Conservation (phyloP, 2,329 filamentous ascomycete species). For the Mariannaea sp. region DNA sequence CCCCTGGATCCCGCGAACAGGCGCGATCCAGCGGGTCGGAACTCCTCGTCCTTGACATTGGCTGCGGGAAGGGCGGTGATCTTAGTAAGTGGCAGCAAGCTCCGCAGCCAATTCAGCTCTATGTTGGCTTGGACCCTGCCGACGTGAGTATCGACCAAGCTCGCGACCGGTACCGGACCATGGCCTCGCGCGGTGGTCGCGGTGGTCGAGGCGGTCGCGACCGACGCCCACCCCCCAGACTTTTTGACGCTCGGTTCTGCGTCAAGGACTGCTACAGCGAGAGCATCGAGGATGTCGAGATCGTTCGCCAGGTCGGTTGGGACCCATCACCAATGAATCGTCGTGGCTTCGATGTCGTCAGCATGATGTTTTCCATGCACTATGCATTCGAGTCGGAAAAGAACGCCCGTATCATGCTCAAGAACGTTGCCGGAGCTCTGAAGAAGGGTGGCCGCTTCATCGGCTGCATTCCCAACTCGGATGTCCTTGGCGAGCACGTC, state of each 20-base stretch:
- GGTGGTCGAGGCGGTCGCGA: constrained; percentile 57
- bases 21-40: constrained; percentile 59
- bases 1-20: constrained; percentile 61
- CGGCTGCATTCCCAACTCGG: constrained; percentile 95
- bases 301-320: constrained; percentile 86
- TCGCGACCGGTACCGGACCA: constrained; percentile 76
- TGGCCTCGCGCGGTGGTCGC: constrained; percentile 65
- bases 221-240: constrained; percentile 54
- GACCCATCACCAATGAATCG: constrained; percentile 73
- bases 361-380: constrained; percentile 99
- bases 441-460: constrained; percentile 96
- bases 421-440: constrained; percentile 85
- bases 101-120: constrained; percentile 87
- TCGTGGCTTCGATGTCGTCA: constrained; percentile 92
- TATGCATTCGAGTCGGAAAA: constrained; percentile 95
- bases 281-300: constrained; percentile 77
- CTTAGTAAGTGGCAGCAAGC: constrained; percentile 95
- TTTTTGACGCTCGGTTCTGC: constrained; percentile 87
- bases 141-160: constrained; percentile 93
- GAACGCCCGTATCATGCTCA: constrained; percentile 89
- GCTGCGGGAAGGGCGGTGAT: constrained; percentile 96
- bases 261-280: constrained; percentile 93
- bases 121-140: constrained; percentile 92
- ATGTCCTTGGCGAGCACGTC: constrained; percentile 83
- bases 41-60: constrained; percentile 87